phyloP scores from a whole-genome alignment of 352 stramenopile genomes.

The Peronospora destructor region DNA sequence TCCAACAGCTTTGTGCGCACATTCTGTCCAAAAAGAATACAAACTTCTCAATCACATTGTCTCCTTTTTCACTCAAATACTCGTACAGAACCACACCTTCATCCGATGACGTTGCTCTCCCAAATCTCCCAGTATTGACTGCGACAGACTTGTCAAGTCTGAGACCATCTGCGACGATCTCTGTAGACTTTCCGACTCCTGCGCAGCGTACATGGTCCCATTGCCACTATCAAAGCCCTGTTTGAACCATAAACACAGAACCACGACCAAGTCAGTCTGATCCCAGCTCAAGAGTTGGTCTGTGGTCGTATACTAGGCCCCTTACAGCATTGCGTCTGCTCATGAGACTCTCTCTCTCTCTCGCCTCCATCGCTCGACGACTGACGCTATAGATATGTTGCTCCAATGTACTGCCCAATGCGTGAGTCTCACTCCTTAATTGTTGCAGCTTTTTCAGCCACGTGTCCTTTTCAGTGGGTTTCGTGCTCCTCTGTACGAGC shows the following conservation, averaged over 20 bases:
- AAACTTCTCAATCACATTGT: background rate
- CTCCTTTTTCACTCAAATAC: background rate
- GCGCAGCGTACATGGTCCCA: constrained; percentile 60
- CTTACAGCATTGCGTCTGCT: constrained; percentile 48
- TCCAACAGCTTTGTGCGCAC: constrained; percentile 76
- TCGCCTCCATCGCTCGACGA: constrained; percentile 54
- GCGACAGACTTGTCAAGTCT: constrained; percentile 63
- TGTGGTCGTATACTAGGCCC: background rate
- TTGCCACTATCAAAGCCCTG: constrained; percentile 66
- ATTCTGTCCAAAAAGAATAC: constrained; percentile 14
- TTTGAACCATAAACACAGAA: background rate
- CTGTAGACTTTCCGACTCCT: constrained; percentile 75
- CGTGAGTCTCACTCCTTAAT: constrained; percentile 60
- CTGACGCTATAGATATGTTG: constrained; percentile 71
- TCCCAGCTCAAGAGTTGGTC: background rate
- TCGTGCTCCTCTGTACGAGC: constrained; percentile 53
- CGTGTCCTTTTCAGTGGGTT: constrained; percentile 52
- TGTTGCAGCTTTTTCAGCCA: constrained; percentile 79
- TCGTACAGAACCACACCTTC: constrained; percentile 34
- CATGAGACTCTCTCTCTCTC: constrained; percentile 71
- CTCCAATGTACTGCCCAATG: constrained; percentile 60
- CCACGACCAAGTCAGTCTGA: background rate
- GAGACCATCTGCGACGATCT: constrained; percentile 76
- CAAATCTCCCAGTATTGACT: constrained; percentile 68
- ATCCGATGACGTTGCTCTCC: constrained; percentile 56